Conservation (phyloP, 345 rosid species). For the Reutealis trisperma region DNA sequence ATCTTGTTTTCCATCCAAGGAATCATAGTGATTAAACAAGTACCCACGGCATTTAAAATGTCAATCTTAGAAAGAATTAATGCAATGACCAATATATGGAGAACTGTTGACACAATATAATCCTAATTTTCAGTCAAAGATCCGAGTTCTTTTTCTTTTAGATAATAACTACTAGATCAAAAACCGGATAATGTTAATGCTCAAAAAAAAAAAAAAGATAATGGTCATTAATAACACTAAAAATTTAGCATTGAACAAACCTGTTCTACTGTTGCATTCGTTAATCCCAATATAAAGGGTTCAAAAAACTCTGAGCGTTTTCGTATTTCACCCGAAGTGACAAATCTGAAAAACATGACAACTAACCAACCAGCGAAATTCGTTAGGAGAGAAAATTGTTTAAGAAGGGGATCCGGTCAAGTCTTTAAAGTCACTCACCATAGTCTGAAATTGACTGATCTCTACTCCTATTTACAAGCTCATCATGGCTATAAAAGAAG, state of each 20-base stretch:
- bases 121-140: background rate
- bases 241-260: constrained; percentile 39
- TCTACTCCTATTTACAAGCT: constrained; percentile 75
- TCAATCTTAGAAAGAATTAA: background rate
- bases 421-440: constrained; percentile 49
- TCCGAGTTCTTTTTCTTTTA: no score
- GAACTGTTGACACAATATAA: background rate
- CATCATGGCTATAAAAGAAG: constrained; percentile 62
- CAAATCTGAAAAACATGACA: constrained; percentile 99
- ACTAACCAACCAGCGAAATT: constrained; percentile 61
- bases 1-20: background rate
- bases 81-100: background rate
- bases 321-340: constrained; percentile 90
- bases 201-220: background rate
- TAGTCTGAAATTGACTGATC: constrained; percentile 93
- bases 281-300: constrained; percentile 83
- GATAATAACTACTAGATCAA: background rate
- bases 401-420: constrained; percentile 7
- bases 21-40: background rate
- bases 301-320: constrained; percentile 86
- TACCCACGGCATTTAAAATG: background rate
- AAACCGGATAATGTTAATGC: background rate
- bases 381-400: constrained; percentile 37
- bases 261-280: constrained; percentile 92
- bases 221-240: background rate